These are phyloP conservation scores for Fusarium scirpi DNA, from an alignment of 2,329 filamentous ascomycete species.

Conservation along the genomic window DNA sequence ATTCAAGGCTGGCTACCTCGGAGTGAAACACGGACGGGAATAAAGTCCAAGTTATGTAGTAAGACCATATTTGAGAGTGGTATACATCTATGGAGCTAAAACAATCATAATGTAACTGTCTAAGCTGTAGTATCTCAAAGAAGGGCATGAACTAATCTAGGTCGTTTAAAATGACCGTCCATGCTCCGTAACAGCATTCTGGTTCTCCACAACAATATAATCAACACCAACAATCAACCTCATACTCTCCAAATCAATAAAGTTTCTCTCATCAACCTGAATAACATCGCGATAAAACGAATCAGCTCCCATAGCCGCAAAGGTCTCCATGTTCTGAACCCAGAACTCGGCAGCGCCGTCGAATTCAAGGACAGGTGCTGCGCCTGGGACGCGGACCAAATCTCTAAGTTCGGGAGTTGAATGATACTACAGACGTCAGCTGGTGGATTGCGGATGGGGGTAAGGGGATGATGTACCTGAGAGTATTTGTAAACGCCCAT, in stretches of 20 bases:
- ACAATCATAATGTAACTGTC: no score
- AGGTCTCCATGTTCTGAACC: conserved; percentile 8
- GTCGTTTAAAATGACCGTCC: not conserved
- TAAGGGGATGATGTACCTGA: not conserved
- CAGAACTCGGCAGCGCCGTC: conserved; percentile 15
- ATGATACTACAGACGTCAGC: not conserved
- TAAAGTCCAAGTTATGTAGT: no score
- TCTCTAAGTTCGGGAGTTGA: conserved; percentile 6
- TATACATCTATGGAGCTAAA: no score
- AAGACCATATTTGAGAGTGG: no score
- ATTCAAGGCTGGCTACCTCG: no score
- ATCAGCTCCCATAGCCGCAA: conserved; percentile 1
- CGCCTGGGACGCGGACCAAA: conserved; percentile 1
- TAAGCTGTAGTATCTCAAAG: no score
- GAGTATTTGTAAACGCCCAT: conserved; percentile 13
- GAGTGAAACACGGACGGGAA: no score
- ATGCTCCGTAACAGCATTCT: conserved; percentile 13
- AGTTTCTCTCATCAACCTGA: not conserved
- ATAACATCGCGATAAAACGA: conserved; percentile 4
- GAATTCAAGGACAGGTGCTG: not conserved
- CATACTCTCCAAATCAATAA: conserved; percentile 12
- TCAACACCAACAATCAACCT: conserved; percentile 13
- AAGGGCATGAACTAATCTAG: no score
- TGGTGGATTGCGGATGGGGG: fast-evolving
- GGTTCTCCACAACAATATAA: conserved; percentile 18